Evolutionary conservation across 1,139 yeast species (phyloP).

Genomic region (Pichia cactophila): DNA sequence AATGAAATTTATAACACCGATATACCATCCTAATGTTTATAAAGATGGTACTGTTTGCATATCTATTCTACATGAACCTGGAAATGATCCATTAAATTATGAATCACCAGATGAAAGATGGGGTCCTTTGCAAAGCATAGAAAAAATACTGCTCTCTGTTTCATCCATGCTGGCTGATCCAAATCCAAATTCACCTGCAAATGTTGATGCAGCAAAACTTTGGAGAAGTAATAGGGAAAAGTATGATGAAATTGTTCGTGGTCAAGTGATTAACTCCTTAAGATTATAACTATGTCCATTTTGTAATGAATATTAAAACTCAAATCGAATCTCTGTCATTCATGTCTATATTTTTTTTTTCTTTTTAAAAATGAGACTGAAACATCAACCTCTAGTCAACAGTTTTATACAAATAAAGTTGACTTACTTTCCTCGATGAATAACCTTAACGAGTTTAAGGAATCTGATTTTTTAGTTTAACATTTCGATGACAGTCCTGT

Average conservation of each 20-base stretch:
- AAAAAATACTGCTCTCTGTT: slow-evolving; percentile 84
- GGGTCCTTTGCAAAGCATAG: slow-evolving; percentile 97
- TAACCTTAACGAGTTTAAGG: no score
- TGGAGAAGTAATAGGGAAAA: slow-evolving; percentile 80
- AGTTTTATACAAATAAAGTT: no score
- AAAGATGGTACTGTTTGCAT: slow-evolving; percentile 95
- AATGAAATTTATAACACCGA: slow-evolving; percentile 74
- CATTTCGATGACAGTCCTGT: no score
- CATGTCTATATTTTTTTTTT: no score
- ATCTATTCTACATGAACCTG: slow-evolving; percentile 90
- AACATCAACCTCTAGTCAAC: no score
- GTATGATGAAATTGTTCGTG: slow-evolving; percentile 57
- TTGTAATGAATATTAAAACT: no score
- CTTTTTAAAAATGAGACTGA: no score
- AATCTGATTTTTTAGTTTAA: no score
- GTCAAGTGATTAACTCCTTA: slow-evolving; percentile 45
- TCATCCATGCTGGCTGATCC: slow-evolving; percentile 97
- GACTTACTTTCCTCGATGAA: no score
- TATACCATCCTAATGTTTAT: slow-evolving; percentile 88
- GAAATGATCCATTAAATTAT: slow-evolving; percentile 94
- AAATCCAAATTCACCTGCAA: slow-evolving; percentile 93
- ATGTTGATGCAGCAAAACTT: slow-evolving; percentile 90
- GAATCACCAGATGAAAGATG: slow-evolving; percentile 94
- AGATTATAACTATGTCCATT: background rate
- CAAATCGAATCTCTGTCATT: no score